Percentiles rank a stretch among this genome's conserved stretches.
These are phyloP conservation scores for Cyanodermella asteris DNA, from an alignment of 2,329 filamentous ascomycete species.

Conservation along the genomic window DNA sequence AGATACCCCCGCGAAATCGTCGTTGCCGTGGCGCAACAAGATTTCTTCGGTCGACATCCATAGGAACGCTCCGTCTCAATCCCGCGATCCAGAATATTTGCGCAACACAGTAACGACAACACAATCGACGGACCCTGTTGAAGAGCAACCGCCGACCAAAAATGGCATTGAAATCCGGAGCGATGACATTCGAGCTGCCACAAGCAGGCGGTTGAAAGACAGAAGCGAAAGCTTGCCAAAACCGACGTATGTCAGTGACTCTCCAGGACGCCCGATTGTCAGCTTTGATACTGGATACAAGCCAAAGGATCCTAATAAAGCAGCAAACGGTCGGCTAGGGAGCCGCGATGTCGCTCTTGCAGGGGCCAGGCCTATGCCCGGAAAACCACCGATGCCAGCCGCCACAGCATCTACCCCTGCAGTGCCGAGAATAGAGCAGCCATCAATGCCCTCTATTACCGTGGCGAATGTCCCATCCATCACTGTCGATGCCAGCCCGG, in stretches of 20 bases:
- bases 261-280: conserved; percentile 79
- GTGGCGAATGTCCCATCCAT: conserved; percentile 21
- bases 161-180: conserved; percentile 65
- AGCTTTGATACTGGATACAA: conserved; percentile 80
- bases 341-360: no score
- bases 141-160: conserved; percentile 36
- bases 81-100: conserved; percentile 59
- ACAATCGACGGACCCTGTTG: conserved; percentile 12
- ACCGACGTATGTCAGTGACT: conserved; percentile 78
- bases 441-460: no score
- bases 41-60: no score
- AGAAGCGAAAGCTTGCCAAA: conserved; percentile 71
- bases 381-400: conserved; percentile 12
- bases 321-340: conserved; percentile 3
- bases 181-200: conserved; percentile 76
- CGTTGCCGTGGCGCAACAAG: no score
- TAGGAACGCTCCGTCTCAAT: conserved; percentile 63
- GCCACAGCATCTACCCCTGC: conserved; percentile 11
- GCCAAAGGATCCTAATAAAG: conserved; percentile 25
- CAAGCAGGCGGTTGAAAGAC: conserved; percentile 70
- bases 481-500: conserved; percentile 19
- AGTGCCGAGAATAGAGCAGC: no score
- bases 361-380: no score
- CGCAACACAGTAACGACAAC: conserved; percentile 32
- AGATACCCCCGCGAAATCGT: not conserved